phyloP scores from a whole-genome alignment of 2,329 filamentous ascomycete species.

The Aureobasidium pullulans region DNA sequence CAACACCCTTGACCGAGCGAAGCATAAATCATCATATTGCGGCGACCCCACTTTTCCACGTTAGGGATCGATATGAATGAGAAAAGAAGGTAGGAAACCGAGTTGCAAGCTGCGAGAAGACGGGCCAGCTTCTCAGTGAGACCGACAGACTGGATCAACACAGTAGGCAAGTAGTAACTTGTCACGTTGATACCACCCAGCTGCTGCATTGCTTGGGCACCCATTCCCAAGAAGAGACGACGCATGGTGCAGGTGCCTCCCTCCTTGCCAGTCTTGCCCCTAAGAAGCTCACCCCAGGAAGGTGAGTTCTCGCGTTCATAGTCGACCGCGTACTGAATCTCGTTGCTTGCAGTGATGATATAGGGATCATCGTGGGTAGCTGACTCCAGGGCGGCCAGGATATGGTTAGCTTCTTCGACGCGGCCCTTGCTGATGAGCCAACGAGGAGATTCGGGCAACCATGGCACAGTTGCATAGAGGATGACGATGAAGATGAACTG shows the following conservation, averaged over 20 bases:
- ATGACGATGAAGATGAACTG: constrained; percentile 45
- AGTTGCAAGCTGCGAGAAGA: constrained; percentile 51
- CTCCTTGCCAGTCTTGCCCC: constrained; percentile 36
- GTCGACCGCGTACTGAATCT: constrained; percentile 37
- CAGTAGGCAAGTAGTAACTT: constrained; percentile 49
- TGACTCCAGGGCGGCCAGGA: constrained; percentile 43
- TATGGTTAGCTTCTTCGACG: constrained; percentile 39
- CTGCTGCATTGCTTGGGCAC: constrained; percentile 48
- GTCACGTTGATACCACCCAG: constrained; percentile 27
- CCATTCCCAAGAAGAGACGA: constrained; percentile 44
- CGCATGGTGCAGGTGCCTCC: constrained; percentile 44
- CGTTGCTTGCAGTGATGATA: constrained; percentile 35
- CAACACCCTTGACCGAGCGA: constrained; percentile 46
- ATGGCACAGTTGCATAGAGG: constrained; percentile 38
- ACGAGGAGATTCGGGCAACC: constrained; percentile 40
- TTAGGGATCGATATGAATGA: constrained; percentile 40
- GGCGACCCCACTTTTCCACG: constrained; percentile 46
- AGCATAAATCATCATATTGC: constrained; percentile 54
- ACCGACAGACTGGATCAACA: constrained; percentile 52
- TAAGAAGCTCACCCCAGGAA: constrained; percentile 43
- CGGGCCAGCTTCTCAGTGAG: constrained; percentile 45
- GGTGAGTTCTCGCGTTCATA: constrained; percentile 46
- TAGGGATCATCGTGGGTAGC: constrained; percentile 38
- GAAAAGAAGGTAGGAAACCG: constrained; percentile 43
- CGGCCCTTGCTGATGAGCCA: constrained; percentile 42